Percentiles rank a stretch among this genome's conserved stretches.
These are phyloP conservation scores for Colletotrichum godetiae DNA, from an alignment of 2,329 filamentous ascomycete genomes.

Conservation along the genomic window DNA sequence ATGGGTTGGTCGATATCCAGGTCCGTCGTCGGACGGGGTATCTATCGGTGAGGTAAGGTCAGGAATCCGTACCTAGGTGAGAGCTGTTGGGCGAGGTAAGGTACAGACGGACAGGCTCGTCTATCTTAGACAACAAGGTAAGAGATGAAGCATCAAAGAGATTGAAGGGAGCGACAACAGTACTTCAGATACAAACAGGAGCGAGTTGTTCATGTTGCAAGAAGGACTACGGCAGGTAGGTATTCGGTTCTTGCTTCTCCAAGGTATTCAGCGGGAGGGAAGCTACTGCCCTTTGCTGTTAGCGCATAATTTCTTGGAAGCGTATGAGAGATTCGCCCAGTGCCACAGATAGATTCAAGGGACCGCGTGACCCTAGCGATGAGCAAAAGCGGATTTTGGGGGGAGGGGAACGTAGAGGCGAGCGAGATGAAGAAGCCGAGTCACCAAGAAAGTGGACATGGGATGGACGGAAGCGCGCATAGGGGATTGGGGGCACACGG, in stretches of 20 bases:
- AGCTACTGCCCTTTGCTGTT: constrained; percentile 11
- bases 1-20: neutral
- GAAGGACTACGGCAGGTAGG: neutral
- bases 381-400: constrained; percentile 3
- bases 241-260: neutral
- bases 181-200: neutral
- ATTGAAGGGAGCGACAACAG: neutral
- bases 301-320: constrained; percentile 30
- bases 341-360: constrained; percentile 35
- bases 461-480: constrained; percentile 17
- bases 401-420: constrained; percentile 9
- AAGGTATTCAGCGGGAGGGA: constrained; percentile 1
- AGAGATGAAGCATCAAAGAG: neutral
- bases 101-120: neutral
- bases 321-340: constrained; percentile 25
- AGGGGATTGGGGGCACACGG: constrained; percentile 20
- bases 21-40: neutral
- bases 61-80: neutral
- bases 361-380: constrained; percentile 34
- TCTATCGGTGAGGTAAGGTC: neutral
- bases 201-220: constrained; percentile 8
- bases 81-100: too few relatives aligned
- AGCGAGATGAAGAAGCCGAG: constrained; percentile 25
- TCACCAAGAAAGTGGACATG: constrained; percentile 16
- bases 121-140: neutral